Percentiles rank a stretch among this genome's conserved stretches.
phyloP scores from a whole-genome alignment of 192 early-diverging fungal species.

The Coemansia sp. region DNA sequence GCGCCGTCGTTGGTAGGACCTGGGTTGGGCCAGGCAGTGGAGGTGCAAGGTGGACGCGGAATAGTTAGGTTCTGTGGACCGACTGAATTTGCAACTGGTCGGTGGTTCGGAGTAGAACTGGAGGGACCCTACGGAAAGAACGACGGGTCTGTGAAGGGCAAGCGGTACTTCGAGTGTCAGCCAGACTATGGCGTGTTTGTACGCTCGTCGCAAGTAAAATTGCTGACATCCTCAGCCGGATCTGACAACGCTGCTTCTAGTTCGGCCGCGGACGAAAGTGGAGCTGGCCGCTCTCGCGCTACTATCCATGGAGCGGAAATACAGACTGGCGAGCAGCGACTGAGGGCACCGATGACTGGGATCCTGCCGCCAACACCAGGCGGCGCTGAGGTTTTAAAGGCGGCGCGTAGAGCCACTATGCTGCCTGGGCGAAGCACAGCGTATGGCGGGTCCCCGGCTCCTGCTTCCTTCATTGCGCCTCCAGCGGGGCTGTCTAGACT shows the following conservation, averaged over 20 bases:
- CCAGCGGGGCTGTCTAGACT: conserved; percentile 16
- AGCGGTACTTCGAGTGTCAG: conserved; percentile 78
- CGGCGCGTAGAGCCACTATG: conserved; percentile 21
- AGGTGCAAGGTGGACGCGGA: conserved; percentile 61
- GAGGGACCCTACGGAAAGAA: conserved; percentile 77
- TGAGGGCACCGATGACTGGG: conserved; percentile 10
- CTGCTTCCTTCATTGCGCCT: conserved; percentile 17
- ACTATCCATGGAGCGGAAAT: conserved; percentile 34
- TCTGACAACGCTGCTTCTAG: not conserved
- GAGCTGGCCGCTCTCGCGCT: conserved; percentile 10
- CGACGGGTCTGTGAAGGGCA: conserved; percentile 74
- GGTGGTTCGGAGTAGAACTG: conserved; percentile 92
- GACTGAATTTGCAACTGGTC: conserved; percentile 82
- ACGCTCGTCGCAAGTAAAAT: conserved; percentile 63
- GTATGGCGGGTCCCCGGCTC: conserved; percentile 12
- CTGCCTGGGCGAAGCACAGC: conserved; percentile 25
- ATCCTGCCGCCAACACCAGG: conserved; percentile 4
- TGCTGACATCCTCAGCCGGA: conserved; percentile 18
- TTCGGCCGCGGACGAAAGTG: not conserved
- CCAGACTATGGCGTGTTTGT: conserved; percentile 80
- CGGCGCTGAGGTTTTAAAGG: conserved; percentile 17
- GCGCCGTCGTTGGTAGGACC: conserved; percentile 23
- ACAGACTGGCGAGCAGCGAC: conserved; percentile 13
- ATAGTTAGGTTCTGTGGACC: conserved; percentile 80
- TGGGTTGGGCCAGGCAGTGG: conserved; percentile 58